These are phyloP conservation scores for Pseudogymnoascus destructans DNA, from an alignment of 2,329 filamentous ascomycete species.

Conservation along the genomic window DNA sequence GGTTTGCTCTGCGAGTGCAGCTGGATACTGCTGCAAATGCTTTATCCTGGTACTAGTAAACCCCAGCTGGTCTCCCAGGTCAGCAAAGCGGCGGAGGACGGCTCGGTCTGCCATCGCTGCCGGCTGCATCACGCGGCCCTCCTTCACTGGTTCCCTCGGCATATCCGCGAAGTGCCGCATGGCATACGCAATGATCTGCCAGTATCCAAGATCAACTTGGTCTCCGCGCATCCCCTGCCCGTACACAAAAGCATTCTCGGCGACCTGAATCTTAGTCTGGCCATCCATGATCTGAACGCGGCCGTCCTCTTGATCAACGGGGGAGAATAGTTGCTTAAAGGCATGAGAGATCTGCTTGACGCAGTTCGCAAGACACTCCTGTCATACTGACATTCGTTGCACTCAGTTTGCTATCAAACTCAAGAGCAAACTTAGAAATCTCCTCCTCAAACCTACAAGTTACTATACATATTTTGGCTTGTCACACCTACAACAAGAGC, in stretches of 20 bases:
- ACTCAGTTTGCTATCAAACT: too few relatives aligned
- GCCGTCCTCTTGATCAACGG: neutral
- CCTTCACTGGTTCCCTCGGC: slow-evolving; percentile 3
- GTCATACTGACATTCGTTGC: too few relatives aligned
- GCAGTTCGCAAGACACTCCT: slow-evolving; percentile 11
- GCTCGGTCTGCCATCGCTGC: slow-evolving; percentile 6
- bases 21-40: slow-evolving; percentile 11
- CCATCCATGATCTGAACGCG: neutral
- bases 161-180: slow-evolving; percentile 10
- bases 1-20: neutral
- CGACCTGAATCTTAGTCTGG: slow-evolving; percentile 4
- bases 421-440: too few relatives aligned
- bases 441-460: too few relatives aligned
- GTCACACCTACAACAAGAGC: too few relatives aligned
- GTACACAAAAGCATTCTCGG: slow-evolving; percentile 7
- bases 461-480: too few relatives aligned
- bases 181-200: slow-evolving; percentile 8
- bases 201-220: neutral
- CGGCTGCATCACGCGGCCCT: slow-evolving; percentile 8
- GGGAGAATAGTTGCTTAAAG: neutral
- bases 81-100: slow-evolving; percentile 4
- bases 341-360: slow-evolving; percentile 9
- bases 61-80: slow-evolving; percentile 9
- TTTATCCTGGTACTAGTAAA: slow-evolving; percentile 5
- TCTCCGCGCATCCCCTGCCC: neutral